Conservation (phyloP, 2,329 filamentous ascomycete genomes). For the Verticillium nonalfalfae region DNA sequence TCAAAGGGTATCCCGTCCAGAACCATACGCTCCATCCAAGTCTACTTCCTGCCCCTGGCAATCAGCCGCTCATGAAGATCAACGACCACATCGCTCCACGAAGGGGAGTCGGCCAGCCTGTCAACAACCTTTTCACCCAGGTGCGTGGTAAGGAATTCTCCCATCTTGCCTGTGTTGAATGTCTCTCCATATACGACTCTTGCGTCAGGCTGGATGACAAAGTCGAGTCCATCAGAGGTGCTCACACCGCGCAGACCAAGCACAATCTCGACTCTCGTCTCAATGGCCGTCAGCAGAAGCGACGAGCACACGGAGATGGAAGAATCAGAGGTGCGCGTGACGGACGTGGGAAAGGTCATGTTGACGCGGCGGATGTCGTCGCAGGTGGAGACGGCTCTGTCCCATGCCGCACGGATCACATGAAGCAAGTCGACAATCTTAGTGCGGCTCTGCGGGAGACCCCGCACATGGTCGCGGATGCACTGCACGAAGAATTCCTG, state of each 20-base stretch:
- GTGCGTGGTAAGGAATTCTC: constrained; percentile 58
- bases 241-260: constrained; percentile 47
- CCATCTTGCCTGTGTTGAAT: constrained; percentile 70
- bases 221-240: constrained; percentile 42
- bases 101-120: constrained; percentile 24
- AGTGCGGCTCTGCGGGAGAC: constrained; percentile 51
- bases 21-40: constrained; percentile 4
- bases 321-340: constrained; percentile 58
- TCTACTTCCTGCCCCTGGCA: constrained; percentile 46
- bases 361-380: constrained; percentile 56
- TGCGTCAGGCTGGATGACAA: constrained; percentile 48
- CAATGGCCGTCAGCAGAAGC: constrained; percentile 56
- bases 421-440: constrained; percentile 50
- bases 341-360: constrained; percentile 57
- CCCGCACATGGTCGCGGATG: constrained; percentile 62
- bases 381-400: constrained; percentile 52
- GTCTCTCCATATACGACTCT: constrained; percentile 70
- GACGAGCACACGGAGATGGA: constrained; percentile 55
- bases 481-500: constrained; percentile 71
- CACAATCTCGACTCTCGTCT: constrained; percentile 61
- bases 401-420: constrained; percentile 59
- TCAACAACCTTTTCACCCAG: constrained; percentile 28
- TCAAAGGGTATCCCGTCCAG: neutral
- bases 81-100: constrained; percentile 49
- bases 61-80: constrained; percentile 51